phyloP scores from a whole-genome alignment of 225 moss, liverwort and hornwort genomes.

The Physcomitrium patens region DNA sequence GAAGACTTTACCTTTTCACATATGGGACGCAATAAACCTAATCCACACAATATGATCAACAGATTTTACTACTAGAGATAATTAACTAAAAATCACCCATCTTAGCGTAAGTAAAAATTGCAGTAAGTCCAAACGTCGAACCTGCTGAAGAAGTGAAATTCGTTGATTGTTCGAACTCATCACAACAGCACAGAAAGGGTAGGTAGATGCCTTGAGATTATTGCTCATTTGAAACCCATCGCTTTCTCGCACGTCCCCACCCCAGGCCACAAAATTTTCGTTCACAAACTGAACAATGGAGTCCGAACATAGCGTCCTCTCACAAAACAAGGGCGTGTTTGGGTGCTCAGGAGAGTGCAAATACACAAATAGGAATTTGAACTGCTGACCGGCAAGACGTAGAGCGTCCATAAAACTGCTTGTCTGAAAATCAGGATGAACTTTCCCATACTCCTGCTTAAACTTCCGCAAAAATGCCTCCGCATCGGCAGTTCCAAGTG shows the following conservation, averaged over 20 bases:
- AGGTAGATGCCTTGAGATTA: conserved; percentile 95
- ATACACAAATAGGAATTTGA: conserved; percentile 95
- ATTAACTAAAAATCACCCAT: neutral
- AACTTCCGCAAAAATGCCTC: conserved; percentile 78
- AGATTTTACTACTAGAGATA: neutral
- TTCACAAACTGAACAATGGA: conserved; percentile 80
- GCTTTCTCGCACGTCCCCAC: conserved; percentile 90
- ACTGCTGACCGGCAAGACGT: conserved; percentile 88
- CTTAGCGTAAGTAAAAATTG: conserved; percentile 12
- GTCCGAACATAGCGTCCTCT: conserved; percentile 77
- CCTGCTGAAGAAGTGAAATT: conserved; percentile 93
- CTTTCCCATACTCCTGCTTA: conserved; percentile 87
- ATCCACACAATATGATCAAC: conserved; percentile 13
- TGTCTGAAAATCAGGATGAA: conserved; percentile 79
- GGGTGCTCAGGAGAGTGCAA: conserved; percentile 96
- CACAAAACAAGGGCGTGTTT: conserved; percentile 91
- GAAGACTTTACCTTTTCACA: conserved; percentile 8
- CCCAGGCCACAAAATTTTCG: conserved; percentile 98
- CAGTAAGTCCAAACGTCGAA: conserved; percentile 33
- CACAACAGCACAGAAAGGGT: conserved; percentile 95
- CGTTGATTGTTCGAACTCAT: conserved; percentile 94
- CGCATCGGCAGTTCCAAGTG: conserved; percentile 79
- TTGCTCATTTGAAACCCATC: conserved; percentile 99
- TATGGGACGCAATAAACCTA: neutral
- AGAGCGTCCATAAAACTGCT: conserved; percentile 92